These are phyloP conservation scores for Austroboletus niveus DNA, from an alignment of 1,284 basidiomycete species.

Conservation along the genomic window DNA sequence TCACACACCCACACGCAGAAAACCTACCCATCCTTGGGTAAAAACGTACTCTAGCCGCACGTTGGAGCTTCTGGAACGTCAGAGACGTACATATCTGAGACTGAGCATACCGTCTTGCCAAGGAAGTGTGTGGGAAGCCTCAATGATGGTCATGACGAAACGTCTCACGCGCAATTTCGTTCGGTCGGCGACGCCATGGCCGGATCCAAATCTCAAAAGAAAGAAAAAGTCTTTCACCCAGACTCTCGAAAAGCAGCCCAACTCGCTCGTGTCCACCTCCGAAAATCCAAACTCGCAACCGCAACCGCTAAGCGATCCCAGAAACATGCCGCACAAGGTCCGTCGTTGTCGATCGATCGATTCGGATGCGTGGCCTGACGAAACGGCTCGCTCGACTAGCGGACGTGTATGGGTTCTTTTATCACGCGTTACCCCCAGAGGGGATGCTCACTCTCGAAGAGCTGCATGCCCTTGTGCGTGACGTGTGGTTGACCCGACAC, in stretches of 20 bases:
- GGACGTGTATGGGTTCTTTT: slow-evolving; percentile 80
- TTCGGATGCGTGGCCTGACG: slow-evolving; percentile 1
- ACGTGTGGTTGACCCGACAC: slow-evolving; percentile 75
- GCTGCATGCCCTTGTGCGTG: slow-evolving; percentile 64
- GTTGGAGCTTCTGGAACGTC: too few relatives aligned
- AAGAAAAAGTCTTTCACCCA: slow-evolving; percentile 78
- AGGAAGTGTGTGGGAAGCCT: too few relatives aligned
- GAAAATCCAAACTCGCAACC: slow-evolving; percentile 68
- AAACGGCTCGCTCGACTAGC: slow-evolving; percentile 38
- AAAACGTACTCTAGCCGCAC: too few relatives aligned
- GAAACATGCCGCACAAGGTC: slow-evolving; percentile 59
- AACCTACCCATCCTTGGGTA: too few relatives aligned
- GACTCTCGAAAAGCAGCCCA: slow-evolving; percentile 82
- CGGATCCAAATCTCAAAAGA: slow-evolving; percentile 41
- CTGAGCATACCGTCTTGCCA: too few relatives aligned
- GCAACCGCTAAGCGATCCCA: slow-evolving; percentile 53
- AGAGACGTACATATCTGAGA: too few relatives aligned
- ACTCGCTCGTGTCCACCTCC: slow-evolving; percentile 66
- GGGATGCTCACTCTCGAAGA: slow-evolving; percentile 64
- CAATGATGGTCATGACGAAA: too few relatives aligned
- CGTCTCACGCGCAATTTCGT: too few relatives aligned
- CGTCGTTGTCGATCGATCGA: not conserved
- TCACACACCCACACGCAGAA: too few relatives aligned
- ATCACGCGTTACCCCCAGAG: slow-evolving; percentile 65
- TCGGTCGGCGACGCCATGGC: too few relatives aligned